Evolutionary conservation across 495 filamentous ascomycete genomes (phyloP).

Genomic region (Hypomontagnella monticulosa): DNA sequence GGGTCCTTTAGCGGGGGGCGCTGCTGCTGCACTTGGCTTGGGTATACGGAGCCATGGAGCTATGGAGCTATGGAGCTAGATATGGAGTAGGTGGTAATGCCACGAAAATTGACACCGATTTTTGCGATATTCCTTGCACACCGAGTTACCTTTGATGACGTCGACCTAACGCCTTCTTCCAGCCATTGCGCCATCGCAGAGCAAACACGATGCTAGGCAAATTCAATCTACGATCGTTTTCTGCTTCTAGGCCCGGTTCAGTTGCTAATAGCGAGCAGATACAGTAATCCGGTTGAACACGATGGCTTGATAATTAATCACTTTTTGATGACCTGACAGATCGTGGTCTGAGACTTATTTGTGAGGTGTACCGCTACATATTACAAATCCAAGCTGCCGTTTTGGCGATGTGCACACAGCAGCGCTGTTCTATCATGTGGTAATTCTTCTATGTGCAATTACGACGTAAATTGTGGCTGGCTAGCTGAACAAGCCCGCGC

Average conservation of each 20-base stretch:
- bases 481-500: too few species aligned
- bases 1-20: conserved; percentile 36
- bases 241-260: background rate
- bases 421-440: background rate
- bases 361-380: background rate
- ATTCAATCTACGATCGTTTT: conserved; percentile 23
- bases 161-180: conserved; percentile 19
- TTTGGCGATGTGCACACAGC: too few species aligned
- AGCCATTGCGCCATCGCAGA: conserved; percentile 4
- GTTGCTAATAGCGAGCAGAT: background rate
- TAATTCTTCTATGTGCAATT: background rate
- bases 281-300: background rate
- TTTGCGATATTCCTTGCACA: conserved; percentile 30
- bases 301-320: background rate
- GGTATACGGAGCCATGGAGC: conserved; percentile 16
- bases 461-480: too few species aligned
- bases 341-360: conserved; percentile 3
- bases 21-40: conserved; percentile 29
- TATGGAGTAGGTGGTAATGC: conserved; percentile 2
- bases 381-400: background rate
- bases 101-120: conserved; percentile 25
- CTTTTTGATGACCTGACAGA: background rate
- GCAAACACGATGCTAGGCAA: conserved; percentile 28
- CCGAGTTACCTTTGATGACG: conserved; percentile 33
- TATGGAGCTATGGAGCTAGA: too few species aligned